These are phyloP conservation scores for Nemania diffusa DNA, from an alignment of 2,329 filamentous ascomycete species.

Conservation along the genomic window DNA sequence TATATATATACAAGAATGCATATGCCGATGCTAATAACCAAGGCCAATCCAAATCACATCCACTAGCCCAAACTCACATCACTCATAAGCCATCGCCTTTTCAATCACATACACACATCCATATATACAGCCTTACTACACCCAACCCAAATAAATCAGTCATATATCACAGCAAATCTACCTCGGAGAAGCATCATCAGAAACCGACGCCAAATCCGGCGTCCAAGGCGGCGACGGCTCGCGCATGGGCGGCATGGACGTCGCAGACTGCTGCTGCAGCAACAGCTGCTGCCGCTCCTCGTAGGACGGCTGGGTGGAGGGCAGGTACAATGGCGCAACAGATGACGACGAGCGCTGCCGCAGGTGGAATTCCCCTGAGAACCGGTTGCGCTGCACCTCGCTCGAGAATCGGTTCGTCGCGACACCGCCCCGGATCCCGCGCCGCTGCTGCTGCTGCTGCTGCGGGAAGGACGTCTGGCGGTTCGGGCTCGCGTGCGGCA, in stretches of 20 bases:
- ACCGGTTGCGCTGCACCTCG: conserved; percentile 31
- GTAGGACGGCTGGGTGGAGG: conserved; percentile 22
- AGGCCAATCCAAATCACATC: not conserved
- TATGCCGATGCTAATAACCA: not conserved
- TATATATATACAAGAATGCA: not conserved
- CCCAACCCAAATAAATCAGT: not conserved
- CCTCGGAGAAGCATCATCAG: conserved; percentile 24
- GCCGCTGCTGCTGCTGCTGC: no score
- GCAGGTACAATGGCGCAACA: conserved; percentile 32
- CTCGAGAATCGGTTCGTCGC: conserved; percentile 33
- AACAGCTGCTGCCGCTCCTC: conserved; percentile 18
- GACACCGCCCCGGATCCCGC: conserved; percentile 23
- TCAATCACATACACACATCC: not conserved
- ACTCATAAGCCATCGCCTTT: conserved; percentile 7
- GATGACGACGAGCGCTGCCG: conserved; percentile 37
- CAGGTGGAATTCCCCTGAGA: conserved; percentile 34
- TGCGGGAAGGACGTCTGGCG: conserved; percentile 28
- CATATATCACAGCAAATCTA: not conserved
- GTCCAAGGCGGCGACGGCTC: conserved; percentile 37
- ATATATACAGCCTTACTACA: not conserved
- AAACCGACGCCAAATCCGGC: conserved; percentile 31
- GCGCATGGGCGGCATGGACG: conserved; percentile 16
- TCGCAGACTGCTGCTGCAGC: not conserved
- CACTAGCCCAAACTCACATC: not conserved
- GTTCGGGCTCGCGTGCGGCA: conserved; percentile 29